Evolutionary conservation across 1,284 basidiomycete species (phyloP).

Genomic region (Irpex rosettiformis): DNA sequence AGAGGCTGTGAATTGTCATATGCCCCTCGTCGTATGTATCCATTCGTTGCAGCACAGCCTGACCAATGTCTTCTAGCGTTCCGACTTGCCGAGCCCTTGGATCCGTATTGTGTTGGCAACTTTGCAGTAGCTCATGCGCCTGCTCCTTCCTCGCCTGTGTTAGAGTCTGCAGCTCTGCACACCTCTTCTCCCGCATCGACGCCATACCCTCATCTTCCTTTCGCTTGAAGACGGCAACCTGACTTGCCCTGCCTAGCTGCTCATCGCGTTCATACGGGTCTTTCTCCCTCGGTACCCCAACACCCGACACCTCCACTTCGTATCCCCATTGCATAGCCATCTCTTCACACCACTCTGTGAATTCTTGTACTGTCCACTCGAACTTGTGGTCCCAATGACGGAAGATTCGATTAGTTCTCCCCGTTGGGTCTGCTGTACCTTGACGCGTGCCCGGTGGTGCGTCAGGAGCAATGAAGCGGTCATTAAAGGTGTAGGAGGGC

Average conservation of each 20-base stretch:
- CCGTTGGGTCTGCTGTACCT: constrained; percentile 73
- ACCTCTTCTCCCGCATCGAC: constrained; percentile 32
- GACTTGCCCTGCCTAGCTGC: constrained; percentile 64
- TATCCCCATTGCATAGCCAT: constrained; percentile 77
- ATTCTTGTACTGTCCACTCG: constrained; percentile 88
- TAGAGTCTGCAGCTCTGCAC: constrained; percentile 23
- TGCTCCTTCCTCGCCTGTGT: constrained; percentile 24
- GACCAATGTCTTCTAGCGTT: constrained; percentile 46
- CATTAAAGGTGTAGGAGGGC: constrained; percentile 88
- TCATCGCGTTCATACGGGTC: constrained; percentile 72
- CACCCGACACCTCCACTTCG: constrained; percentile 47
- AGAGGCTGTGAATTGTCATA: constrained; percentile 62
- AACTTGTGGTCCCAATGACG: constrained; percentile 90
- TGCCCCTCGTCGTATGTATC: constrained; percentile 45
- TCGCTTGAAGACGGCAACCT: constrained; percentile 68
- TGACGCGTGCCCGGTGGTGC: constrained; percentile 39
- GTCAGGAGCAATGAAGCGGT: constrained; percentile 71
- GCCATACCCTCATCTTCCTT: constrained; percentile 32
- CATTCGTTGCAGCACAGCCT: constrained; percentile 50
- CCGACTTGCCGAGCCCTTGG: constrained; percentile 44
- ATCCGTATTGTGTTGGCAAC: constrained; percentile 45
- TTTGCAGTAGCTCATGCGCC: constrained; percentile 49
- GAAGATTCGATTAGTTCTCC: constrained; percentile 71
- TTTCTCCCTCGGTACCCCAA: constrained; percentile 52
- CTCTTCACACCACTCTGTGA: constrained; percentile 63